A percentile compares a stretch with the other conserved stretches of the same genome.
These are phyloP conservation scores for Ormosia semicastrata DNA, from an alignment of 306 rosid genomes.

Conservation along the genomic window DNA sequence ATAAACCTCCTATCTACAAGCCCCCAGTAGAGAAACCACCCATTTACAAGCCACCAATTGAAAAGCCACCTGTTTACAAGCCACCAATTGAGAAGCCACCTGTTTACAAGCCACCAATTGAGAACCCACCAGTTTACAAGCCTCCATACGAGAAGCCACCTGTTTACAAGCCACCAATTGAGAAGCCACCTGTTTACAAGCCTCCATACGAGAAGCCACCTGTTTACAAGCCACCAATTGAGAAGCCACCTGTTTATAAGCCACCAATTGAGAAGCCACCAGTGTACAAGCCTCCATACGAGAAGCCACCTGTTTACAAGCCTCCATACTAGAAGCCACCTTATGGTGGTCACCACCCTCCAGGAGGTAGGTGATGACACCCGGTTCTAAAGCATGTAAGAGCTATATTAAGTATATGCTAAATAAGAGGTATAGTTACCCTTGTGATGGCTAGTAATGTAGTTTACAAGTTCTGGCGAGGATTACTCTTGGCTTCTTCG, in stretches of 20 bases:
- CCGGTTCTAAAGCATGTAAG: background rate
- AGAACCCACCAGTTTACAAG: too few species aligned
- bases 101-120: background rate
- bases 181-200: too few species aligned
- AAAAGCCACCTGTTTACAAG: background rate
- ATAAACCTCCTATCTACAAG: background rate
- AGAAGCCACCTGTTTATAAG: too few species aligned
- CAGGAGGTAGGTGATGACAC: background rate
- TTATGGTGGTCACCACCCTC: background rate
- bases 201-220: too few species aligned
- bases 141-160: background rate
- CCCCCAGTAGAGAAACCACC: background rate
- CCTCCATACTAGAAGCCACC: background rate
- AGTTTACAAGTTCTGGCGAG: background rate
- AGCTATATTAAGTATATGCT: background rate
- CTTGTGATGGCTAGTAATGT: background rate
- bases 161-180: too few species aligned
- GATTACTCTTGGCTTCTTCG: background rate
- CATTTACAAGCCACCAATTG: too few species aligned
- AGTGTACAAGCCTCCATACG: too few species aligned
- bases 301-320: too few species aligned
- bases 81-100: background rate
- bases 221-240: too few species aligned
- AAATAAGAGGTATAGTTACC: background rate
- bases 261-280: too few species aligned